These are phyloP conservation scores for Neurospora sp. DNA, from an alignment of 495 filamentous ascomycete genomes.

Conservation along the genomic window DNA sequence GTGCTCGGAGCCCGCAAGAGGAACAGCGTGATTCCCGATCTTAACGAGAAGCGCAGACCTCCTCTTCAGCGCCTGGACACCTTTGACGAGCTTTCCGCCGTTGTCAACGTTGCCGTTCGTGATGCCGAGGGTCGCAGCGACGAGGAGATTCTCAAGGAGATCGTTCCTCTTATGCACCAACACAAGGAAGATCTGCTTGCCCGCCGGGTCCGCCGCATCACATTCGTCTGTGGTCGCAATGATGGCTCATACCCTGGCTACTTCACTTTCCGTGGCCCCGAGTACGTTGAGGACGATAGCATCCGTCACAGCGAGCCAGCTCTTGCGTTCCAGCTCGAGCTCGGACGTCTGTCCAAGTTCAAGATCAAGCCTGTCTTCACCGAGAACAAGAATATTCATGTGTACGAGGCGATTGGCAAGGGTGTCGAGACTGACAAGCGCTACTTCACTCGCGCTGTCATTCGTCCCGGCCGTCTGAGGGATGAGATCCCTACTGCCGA, in stretches of 20 bases:
- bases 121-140: conserved; percentile 86
- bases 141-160: conserved; percentile 63
- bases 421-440: conserved; percentile 89
- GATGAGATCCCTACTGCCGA: conserved; percentile 96
- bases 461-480: conserved; percentile 82
- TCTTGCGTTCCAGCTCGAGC: conserved; percentile 93
- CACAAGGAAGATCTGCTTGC: conserved; percentile 74
- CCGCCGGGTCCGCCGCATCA: conserved; percentile 77
- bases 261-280: conserved; percentile 92
- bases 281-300: conserved; percentile 80
- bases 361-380: conserved; percentile 96
- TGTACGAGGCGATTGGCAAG: conserved; percentile 94
- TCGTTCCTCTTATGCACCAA: conserved; percentile 64
- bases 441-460: conserved; percentile 93
- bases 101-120: conserved; percentile 83
- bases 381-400: conserved; percentile 96
- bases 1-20: conserved; percentile 30
- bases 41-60: conserved; percentile 62
- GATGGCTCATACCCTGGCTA: conserved; percentile 94
- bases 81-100: conserved; percentile 73
- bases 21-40: conserved; percentile 49
- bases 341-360: conserved; percentile 90
- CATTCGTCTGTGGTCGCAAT: conserved; percentile 91
- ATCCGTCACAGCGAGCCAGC: conserved; percentile 97
- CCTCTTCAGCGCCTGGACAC: conserved; percentile 29